Evolutionary conservation across 2,329 filamentous ascomycete genomes (phyloP).

Genomic region (Mycosphaerella sp.): DNA sequence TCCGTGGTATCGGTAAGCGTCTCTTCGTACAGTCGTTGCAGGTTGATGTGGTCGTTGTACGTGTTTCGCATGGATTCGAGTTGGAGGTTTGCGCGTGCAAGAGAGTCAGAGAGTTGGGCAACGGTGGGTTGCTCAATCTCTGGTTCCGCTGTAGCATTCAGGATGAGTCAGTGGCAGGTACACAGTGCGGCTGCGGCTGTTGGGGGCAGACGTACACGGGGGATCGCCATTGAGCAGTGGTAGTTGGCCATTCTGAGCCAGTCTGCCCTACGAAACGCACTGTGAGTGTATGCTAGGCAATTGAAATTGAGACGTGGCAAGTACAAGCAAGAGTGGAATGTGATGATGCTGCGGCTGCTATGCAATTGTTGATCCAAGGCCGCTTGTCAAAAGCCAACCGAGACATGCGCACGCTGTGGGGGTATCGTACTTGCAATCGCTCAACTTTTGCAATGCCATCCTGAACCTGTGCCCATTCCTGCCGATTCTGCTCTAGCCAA

Average conservation of each 20-base stretch:
- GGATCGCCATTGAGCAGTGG: slow-evolving; percentile 21
- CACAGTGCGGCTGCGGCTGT: neutral
- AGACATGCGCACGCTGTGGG: neutral
- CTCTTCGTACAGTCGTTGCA: slow-evolving; percentile 39
- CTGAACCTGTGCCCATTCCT: slow-evolving; percentile 32
- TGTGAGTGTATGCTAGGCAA: neutral
- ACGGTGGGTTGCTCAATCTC: slow-evolving; percentile 26
- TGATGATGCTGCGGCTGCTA: neutral
- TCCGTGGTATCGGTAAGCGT: slow-evolving; percentile 32
- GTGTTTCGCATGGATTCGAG: slow-evolving; percentile 28
- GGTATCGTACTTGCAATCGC: slow-evolving; percentile 20
- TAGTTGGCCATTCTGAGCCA: slow-evolving; percentile 21
- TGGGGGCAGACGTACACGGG: slow-evolving; percentile 19
- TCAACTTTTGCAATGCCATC: slow-evolving; percentile 31
- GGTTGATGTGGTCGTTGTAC: slow-evolving; percentile 24
- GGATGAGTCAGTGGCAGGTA: neutral
- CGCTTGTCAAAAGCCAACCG: neutral
- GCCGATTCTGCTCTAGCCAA: slow-evolving; percentile 34
- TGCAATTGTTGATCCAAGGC: neutral
- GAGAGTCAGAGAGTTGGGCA: slow-evolving; percentile 27
- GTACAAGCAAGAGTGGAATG: neutral
- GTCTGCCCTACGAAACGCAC: slow-evolving; percentile 17
- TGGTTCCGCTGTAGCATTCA: slow-evolving; percentile 14
- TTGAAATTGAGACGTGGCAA: neutral
- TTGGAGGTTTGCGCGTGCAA: slow-evolving; percentile 26